Base-by-base conservation (phyloP, 2,329 filamentous ascomycete genomes). In the Apiospora phragmitis region DNA sequence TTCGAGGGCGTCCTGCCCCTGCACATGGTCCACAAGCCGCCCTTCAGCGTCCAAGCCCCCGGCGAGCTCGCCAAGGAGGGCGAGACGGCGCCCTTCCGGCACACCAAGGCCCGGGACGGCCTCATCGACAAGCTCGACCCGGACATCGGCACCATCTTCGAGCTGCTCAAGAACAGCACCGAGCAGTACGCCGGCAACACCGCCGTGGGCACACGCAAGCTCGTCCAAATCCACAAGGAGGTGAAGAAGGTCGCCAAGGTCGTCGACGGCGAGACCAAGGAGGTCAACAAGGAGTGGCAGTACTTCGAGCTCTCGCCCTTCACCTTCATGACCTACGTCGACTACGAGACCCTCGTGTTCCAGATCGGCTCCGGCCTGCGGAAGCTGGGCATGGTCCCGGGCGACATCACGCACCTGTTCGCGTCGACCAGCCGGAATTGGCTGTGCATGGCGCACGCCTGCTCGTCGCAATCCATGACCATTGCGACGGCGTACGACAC, bases 401-500 rank as follows among this genome's bases (percentile, higher is more conserved):
- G 87, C 21, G 89, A 94, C 80, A 91, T 88, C 77, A 80, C 97
- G 75, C 94, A 97, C 80, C 86, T 97, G 70, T 97, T 94, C 79
- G 94, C 92, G 66, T 89, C 92, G n/a, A 97, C 94, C 4, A 93
- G 93, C 80, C 88, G 90, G 68, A 89, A 94, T 83, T 98, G 95
- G 95, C 87, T 98, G 74, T 90, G 91, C 69, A 90, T 93, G 77
- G 93, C 95, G 65, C 94, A 97, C 80, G 88, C 83, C 62, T 85
- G 92, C 89, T 84, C 91, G 26, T 95, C 94, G 21, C 95, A 98
- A 82, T 95, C 93, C 62, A 90, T 98, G 80, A 90, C 93, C 71
- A 95, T 98, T 75, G 95, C 98, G 68, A 98, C 95, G 65, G 94
- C 95, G 68, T 98, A 98, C 82, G 95, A 98, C 81, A 97, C 94